These are phyloP conservation scores for Acacia crassicarpa DNA, from an alignment of 306 rosid genomes.

Conservation along the genomic window DNA sequence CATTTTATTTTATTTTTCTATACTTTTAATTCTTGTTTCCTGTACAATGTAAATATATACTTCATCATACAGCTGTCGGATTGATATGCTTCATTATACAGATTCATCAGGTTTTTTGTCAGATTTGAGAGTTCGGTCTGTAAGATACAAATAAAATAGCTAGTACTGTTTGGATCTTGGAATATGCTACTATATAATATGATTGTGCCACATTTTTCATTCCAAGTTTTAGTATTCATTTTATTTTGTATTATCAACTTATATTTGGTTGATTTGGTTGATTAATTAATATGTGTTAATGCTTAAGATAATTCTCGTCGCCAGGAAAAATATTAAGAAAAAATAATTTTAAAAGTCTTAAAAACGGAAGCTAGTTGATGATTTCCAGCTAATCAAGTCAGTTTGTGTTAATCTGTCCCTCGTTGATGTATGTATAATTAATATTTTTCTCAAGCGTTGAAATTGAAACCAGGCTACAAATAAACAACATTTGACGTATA, in stretches of 20 bases:
- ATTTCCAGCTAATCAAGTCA: no score
- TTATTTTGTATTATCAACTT: neutral
- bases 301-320: neutral
- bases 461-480: no score
- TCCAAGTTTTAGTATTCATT: neutral
- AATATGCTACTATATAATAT: neutral
- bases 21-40: neutral
- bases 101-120: neutral
- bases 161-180: neutral
- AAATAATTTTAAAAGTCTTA: no score
- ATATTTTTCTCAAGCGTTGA: no score
- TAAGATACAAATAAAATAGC: neutral
- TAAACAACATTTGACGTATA: no score
- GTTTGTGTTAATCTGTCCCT: no score
- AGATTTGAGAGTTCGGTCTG: neutral
- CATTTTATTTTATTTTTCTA: neutral
- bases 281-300: neutral
- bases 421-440: no score
- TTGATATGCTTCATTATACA: neutral
- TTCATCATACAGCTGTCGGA: neutral
- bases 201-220: neutral
- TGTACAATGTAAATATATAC: slow-evolving; percentile 24
- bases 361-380: no score
- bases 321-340: no score
- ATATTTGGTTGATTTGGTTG: neutral